A percentile compares a stretch with the other conserved stretches of the same genome.
These are phyloP conservation scores for Sparassis latifolia DNA, from an alignment of 1,284 basidiomycete species.

Conservation along the genomic window DNA sequence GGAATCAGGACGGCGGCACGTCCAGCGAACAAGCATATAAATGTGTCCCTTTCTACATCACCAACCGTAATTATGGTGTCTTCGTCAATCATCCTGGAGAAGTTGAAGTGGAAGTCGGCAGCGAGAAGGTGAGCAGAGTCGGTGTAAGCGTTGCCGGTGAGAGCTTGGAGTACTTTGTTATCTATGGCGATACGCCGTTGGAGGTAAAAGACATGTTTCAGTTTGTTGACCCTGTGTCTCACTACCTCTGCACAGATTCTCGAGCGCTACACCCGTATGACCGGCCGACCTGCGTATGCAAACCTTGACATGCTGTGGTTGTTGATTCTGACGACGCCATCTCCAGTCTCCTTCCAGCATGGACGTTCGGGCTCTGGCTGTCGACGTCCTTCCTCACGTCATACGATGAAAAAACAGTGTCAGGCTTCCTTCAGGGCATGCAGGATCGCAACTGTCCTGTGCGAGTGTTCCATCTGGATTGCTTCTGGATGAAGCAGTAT, in stretches of 20 bases:
- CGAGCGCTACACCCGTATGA: conserved; percentile 56
- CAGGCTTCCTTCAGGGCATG: conserved; percentile 68
- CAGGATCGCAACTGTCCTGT: conserved; percentile 57
- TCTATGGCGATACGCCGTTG: conserved; percentile 57
- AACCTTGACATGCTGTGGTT: neutral
- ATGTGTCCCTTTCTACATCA: conserved; percentile 68
- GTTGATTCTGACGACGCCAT: conserved; percentile 1
- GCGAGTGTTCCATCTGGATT: conserved; percentile 76
- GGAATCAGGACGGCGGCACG: conserved; percentile 70
- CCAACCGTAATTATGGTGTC: conserved; percentile 64
- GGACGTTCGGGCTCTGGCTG: conserved; percentile 74
- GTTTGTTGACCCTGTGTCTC: neutral
- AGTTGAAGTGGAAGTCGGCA: conserved; percentile 68
- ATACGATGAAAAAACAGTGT: conserved; percentile 63
- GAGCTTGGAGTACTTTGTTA: conserved; percentile 62
- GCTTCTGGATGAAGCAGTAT: conserved; percentile 79
- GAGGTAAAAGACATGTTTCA: conserved; percentile 34
- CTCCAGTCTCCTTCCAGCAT: conserved; percentile 53
- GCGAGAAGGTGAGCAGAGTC: conserved; percentile 68
- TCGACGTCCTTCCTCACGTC: conserved; percentile 72
- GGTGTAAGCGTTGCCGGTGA: conserved; percentile 62
- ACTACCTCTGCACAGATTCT: conserved; percentile 37
- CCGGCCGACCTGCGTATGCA: conserved; percentile 55
- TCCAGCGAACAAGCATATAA: conserved; percentile 73
- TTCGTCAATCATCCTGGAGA: conserved; percentile 77